These are phyloP conservation scores for Brettanomyces anomalus DNA, from an alignment of 805 yeast species.

Conservation along the genomic window DNA sequence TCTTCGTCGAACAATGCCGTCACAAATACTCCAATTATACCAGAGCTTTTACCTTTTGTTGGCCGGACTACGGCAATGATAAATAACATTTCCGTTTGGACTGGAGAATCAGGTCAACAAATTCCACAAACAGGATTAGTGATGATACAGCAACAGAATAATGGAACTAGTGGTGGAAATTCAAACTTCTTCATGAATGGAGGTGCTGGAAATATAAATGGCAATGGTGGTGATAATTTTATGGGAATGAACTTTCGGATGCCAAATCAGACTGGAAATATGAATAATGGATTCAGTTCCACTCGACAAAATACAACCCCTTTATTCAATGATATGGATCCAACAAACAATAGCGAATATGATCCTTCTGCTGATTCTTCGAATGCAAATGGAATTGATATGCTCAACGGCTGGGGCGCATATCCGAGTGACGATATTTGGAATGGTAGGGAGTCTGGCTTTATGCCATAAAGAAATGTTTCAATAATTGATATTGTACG, in stretches of 20 bases:
- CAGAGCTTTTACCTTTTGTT: slow-evolving; percentile 27
- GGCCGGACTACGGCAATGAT: slow-evolving; percentile 53
- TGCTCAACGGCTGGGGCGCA: slow-evolving; percentile 9
- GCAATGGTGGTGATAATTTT: background rate
- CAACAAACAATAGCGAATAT: no score
- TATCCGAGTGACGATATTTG: slow-evolving; percentile 34
- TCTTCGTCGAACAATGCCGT: slow-evolving; percentile 4
- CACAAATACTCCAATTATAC: slow-evolving; percentile 8
- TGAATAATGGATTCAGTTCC: background rate
- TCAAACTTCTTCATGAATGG: background rate
- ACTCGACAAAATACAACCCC: background rate
- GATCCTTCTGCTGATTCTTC: background rate
- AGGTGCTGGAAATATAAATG: background rate
- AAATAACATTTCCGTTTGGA: slow-evolving; percentile 53
- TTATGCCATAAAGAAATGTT: slow-evolving; percentile 24
- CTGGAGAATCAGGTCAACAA: slow-evolving; percentile 37
- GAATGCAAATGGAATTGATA: slow-evolving; percentile 5
- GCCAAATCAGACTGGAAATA: background rate
- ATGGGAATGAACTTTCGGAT: background rate
- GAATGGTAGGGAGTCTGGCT: slow-evolving; percentile 40
- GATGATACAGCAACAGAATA: slow-evolving; percentile 15
- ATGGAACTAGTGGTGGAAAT: background rate
- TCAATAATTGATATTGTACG: no score
- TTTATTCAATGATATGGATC: no score
- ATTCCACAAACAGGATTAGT: slow-evolving; percentile 28